These are phyloP conservation scores for Neurospora tetrasperma DNA, from an alignment of 495 filamentous ascomycete genomes.

Conservation along the genomic window DNA sequence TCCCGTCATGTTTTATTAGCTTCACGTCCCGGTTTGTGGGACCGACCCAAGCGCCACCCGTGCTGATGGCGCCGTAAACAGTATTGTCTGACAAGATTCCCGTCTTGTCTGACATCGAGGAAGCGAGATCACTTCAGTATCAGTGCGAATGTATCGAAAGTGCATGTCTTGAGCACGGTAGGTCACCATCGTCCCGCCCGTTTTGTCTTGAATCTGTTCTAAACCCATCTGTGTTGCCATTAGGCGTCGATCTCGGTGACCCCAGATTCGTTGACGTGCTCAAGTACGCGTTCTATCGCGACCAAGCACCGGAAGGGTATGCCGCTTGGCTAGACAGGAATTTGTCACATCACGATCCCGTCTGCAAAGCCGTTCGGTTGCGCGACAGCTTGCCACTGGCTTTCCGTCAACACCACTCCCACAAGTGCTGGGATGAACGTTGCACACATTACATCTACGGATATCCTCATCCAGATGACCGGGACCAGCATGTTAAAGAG, in stretches of 20 bases:
- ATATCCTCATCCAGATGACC: constrained; percentile 34
- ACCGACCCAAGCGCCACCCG: constrained; percentile 2
- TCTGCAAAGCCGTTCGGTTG: constrained; percentile 30
- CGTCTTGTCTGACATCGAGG: constrained; percentile 38
- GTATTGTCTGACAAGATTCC: constrained; percentile 33
- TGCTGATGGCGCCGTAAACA: constrained; percentile 25
- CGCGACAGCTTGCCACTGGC: constrained; percentile 31
- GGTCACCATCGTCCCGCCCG: constrained; percentile 10
- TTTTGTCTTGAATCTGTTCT: constrained; percentile 3
- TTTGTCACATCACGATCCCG: constrained; percentile 33
- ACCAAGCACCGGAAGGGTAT: constrained; percentile 34
- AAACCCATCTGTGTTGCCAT: constrained; percentile 4
- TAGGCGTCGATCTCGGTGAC: constrained; percentile 37
- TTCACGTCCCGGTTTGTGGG: neutral
- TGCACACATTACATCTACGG: constrained; percentile 44
- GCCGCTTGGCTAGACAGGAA: constrained; percentile 37
- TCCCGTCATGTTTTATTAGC: neutral
- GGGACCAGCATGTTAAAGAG: constrained; percentile 36
- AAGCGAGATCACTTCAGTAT: constrained; percentile 38
- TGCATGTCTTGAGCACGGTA: constrained; percentile 39
- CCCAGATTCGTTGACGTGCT: constrained; percentile 32
- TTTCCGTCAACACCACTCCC: constrained; percentile 30
- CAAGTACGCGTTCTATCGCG: constrained; percentile 25
- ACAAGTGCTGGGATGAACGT: constrained; percentile 41
- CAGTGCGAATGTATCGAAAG: constrained; percentile 41